Evolutionary conservation across 768 basidiomycete genomes (phyloP), one percentile per base, ranked within the genome.

Genomic region (Pleurotus platypus): DNA sequence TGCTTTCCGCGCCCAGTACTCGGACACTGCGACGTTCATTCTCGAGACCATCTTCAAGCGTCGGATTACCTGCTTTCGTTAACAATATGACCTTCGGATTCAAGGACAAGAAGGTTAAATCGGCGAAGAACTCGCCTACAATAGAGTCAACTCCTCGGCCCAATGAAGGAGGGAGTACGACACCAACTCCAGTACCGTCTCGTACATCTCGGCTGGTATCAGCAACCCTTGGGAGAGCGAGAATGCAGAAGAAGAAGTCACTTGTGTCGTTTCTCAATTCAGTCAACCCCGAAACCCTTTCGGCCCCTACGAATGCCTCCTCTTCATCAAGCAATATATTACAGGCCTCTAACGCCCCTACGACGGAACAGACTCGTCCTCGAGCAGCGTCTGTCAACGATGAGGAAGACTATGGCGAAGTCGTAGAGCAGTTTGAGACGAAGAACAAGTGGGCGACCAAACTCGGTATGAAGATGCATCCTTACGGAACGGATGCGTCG

Each of bases 381-480:
- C 55, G 46, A 49, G 39, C 51, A 18, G 60, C 50, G 45, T 45
- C 56, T 53, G 55, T 53, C 58, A 57, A 61, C 24, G 66, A 62
- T 57, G 65, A 66, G 55, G 64, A 61, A 60, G 66, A 63, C 35
- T 57, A 64, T 55, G 59, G 57, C n/a, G 45, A 63, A 57, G 55
- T 60, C 15, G 55, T 58, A 7, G 61, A 62, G 20, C 60, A 58
- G 20, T 71, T 71, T 58, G 61, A 69, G 18, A 65, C 63, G 35
- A 77, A 72, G 62, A 69, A 68, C 20, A 64, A 63, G 1, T 80
- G 77, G 78, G 62, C 70, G 30, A 73, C 64, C n/a, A 72, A 74
- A 35, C 62, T 69, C 37, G 77, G 72, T 43, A 79, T 81, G 75
- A 82, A 70, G 57, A 65, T 83, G 20, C 86, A 87, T 62, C 82